phyloP scores from a whole-genome alignment of 371 early-diverging fungal species.

The Enteropsectra breve region DNA sequence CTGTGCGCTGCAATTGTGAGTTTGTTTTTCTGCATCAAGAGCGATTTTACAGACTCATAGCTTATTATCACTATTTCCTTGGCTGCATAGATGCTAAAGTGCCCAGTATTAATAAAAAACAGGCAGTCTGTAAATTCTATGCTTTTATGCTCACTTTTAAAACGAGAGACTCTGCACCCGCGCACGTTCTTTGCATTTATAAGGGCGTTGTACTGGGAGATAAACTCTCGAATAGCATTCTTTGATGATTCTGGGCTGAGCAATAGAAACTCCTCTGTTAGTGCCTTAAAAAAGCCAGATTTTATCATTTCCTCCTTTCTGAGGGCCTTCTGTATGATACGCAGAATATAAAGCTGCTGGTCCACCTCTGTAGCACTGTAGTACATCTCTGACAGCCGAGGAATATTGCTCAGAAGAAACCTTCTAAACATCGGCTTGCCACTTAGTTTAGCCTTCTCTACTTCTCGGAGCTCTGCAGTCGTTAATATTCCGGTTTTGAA shows the following conservation, averaged over 20 bases:
- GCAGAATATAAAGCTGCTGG: background rate
- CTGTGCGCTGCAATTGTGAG: background rate
- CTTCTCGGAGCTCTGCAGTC: background rate
- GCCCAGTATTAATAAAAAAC: background rate
- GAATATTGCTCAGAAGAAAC: background rate
- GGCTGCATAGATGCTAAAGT: background rate
- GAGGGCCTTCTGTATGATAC: background rate
- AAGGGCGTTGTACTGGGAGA: background rate
- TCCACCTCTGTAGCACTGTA: background rate
- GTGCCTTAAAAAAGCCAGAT: background rate
- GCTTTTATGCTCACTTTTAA: background rate
- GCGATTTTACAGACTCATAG: background rate
- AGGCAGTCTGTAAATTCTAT: background rate
- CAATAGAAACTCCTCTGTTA: background rate
- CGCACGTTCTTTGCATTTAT: conserved; percentile 1
- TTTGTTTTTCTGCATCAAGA: background rate
- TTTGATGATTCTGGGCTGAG: background rate
- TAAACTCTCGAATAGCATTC: background rate
- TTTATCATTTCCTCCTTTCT: background rate
- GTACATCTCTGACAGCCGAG: background rate
- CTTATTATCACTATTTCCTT: background rate
- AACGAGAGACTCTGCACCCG: conserved; percentile 1
- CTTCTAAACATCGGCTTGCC: background rate
- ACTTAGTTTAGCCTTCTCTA: background rate
- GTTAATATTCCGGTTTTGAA: background rate